Percentiles rank a stretch among this genome's conserved stretches.
Evolutionary conservation across 2,329 filamentous ascomycete species (phyloP).

Genomic region (Dothiorella sarmentorum): DNA sequence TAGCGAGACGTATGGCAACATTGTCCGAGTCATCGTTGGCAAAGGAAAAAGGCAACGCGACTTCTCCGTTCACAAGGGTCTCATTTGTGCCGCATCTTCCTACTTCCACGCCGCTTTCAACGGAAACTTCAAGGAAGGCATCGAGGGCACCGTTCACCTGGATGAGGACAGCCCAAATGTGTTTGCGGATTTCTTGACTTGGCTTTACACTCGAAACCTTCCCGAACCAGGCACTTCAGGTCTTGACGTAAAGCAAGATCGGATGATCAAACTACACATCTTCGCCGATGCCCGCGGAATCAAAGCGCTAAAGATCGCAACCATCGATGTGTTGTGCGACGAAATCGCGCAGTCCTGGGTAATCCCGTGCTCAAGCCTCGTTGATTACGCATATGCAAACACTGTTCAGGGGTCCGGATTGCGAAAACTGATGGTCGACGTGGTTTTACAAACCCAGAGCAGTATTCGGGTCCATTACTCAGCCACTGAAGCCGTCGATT

Average conservation of each 20-base stretch:
- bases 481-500: too few relatives aligned
- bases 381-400: neutral
- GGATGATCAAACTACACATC: neutral
- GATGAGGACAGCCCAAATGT: neutral
- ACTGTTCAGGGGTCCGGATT: neutral
- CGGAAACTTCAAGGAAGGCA: slow-evolving; percentile 22
- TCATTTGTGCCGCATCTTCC: slow-evolving; percentile 23
- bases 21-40: slow-evolving; percentile 24
- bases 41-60: slow-evolving; percentile 17
- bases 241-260: neutral
- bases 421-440: neutral
- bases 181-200: neutral
- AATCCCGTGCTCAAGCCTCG: neutral
- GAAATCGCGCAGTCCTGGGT: neutral
- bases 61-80: slow-evolving; percentile 25
- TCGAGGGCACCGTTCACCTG: neutral
- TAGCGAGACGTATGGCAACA: neutral
- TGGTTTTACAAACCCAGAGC: too few relatives aligned
- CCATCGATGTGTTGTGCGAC: neutral
- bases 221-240: too few relatives aligned
- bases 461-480: too few relatives aligned
- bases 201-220: neutral
- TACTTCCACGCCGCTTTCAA: slow-evolving; percentile 26
- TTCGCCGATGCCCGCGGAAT: neutral
- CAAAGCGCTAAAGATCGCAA: neutral